These are phyloP conservation scores for Lagerstroemia speciosa DNA, from an alignment of 345 rosid genomes.

Conservation along the genomic window DNA sequence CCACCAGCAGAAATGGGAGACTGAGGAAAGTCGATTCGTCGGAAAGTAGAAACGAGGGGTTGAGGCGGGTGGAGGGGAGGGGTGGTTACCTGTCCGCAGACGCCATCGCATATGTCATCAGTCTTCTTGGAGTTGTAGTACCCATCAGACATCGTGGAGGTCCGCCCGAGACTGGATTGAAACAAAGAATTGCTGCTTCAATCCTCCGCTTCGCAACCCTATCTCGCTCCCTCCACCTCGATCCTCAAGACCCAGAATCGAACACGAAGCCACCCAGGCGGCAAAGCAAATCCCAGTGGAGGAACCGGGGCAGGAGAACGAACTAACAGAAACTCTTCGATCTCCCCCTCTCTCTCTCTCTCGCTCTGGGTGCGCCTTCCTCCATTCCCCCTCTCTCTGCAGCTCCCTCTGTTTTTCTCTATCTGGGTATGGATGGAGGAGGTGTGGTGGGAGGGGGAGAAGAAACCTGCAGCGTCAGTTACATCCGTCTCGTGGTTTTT, in stretches of 20 bases:
- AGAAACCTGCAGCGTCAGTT: slow-evolving; percentile 29
- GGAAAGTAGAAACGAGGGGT: not conserved
- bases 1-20: not conserved
- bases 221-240: not conserved
- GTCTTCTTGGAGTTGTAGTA: slow-evolving; percentile 80
- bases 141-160: slow-evolving; percentile 53
- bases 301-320: too few relatives aligned
- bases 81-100: slow-evolving; percentile 63
- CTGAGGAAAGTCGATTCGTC: not conserved
- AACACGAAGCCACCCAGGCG: not conserved
- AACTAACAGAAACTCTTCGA: too few relatives aligned
- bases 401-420: slow-evolving; percentile 9
- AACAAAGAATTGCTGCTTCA: slow-evolving; percentile 5
- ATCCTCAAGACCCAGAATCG: slow-evolving; percentile 21
- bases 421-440: not conserved
- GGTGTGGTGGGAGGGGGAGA: not conserved
- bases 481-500: slow-evolving; percentile 57
- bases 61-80: not conserved
- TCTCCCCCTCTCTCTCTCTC: too few relatives aligned
- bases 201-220: not conserved
- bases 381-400: slow-evolving; percentile 12
- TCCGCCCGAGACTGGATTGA: not conserved
- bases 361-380: too few relatives aligned
- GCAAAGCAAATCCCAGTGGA: too few relatives aligned
- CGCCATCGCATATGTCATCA: slow-evolving; percentile 66